These are phyloP conservation scores for Nakazawaea laoshanensis DNA, from an alignment of 805 yeast genomes.

Conservation along the genomic window DNA sequence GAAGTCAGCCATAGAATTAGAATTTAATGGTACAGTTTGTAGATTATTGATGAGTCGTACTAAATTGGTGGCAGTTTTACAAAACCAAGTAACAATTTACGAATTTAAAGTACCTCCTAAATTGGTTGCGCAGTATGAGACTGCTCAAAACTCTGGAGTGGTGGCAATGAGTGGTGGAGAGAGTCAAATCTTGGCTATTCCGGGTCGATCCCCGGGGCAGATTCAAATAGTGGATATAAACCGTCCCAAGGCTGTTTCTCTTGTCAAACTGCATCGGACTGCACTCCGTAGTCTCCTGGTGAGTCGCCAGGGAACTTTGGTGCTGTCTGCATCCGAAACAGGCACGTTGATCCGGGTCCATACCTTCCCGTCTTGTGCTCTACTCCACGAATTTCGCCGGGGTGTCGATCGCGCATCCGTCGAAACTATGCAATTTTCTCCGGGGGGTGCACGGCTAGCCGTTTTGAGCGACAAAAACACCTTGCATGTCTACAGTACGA, in stretches of 20 bases:
- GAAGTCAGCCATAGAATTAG: constrained; percentile 62
- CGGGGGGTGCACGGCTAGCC: constrained; percentile 67
- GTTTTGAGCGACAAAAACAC: constrained; percentile 87
- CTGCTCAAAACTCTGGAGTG: constrained; percentile 40
- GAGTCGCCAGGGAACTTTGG: constrained; percentile 52
- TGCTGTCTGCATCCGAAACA: constrained; percentile 75
- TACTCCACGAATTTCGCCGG: constrained; percentile 79
- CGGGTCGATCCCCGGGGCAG: constrained; percentile 70
- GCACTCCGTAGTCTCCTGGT: constrained; percentile 54
- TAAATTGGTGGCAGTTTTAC: constrained; percentile 65
- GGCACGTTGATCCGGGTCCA: constrained; percentile 78
- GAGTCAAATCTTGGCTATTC: constrained; percentile 52
- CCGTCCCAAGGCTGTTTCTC: constrained; percentile 52
- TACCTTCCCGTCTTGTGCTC: constrained; percentile 57
- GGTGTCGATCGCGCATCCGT: constrained; percentile 83
- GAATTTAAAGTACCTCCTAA: constrained; percentile 78
- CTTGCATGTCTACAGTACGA: constrained; percentile 65
- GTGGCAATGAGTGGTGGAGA: neutral
- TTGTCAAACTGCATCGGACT: constrained; percentile 72
- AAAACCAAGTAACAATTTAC: constrained; percentile 61
- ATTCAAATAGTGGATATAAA: constrained; percentile 72
- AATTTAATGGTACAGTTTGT: constrained; percentile 68
- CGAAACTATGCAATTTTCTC: constrained; percentile 78
- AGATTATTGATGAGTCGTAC: constrained; percentile 70
- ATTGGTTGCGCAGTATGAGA: constrained; percentile 54